Evolutionary conservation across 257 asterid genomes (phyloP).

Genomic region (Nicotiana benthamiana): DNA sequence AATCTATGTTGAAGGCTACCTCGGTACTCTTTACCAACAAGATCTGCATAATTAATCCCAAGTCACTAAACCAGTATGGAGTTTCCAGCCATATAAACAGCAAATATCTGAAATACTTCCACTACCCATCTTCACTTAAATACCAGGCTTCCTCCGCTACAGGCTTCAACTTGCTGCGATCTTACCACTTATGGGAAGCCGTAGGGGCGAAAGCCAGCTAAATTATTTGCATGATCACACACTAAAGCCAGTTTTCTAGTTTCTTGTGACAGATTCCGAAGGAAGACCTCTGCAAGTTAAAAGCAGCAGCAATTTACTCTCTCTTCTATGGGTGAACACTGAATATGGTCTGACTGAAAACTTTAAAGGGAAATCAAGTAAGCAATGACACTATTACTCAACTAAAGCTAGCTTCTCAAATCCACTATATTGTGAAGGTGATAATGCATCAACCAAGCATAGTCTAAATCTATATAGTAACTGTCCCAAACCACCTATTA

Average conservation of each 20-base stretch:
- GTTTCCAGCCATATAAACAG: background rate
- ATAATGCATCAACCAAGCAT: background rate
- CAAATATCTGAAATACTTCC: background rate
- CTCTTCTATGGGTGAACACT: background rate
- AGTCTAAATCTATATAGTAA: background rate
- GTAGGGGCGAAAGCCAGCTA: background rate
- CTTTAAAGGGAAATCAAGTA: background rate
- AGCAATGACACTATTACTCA: background rate
- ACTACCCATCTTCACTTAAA: no score
- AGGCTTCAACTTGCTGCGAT: no score
- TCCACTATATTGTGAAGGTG: no score
- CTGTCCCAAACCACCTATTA: background rate
- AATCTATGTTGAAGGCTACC: no score
- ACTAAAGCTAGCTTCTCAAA: background rate
- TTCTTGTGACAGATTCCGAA: no score
- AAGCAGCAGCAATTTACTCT: background rate
- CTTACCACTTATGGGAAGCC: no score
- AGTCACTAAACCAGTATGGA: background rate
- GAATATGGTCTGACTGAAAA: background rate
- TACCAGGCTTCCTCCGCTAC: no score
- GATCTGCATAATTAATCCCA: background rate
- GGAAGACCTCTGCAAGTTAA: background rate
- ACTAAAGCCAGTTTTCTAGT: background rate
- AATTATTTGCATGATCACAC: background rate
- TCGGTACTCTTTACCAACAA: background rate